Evolutionary conservation across 305 asterid genomes (phyloP).

Genomic region (Galium porrigens): DNA sequence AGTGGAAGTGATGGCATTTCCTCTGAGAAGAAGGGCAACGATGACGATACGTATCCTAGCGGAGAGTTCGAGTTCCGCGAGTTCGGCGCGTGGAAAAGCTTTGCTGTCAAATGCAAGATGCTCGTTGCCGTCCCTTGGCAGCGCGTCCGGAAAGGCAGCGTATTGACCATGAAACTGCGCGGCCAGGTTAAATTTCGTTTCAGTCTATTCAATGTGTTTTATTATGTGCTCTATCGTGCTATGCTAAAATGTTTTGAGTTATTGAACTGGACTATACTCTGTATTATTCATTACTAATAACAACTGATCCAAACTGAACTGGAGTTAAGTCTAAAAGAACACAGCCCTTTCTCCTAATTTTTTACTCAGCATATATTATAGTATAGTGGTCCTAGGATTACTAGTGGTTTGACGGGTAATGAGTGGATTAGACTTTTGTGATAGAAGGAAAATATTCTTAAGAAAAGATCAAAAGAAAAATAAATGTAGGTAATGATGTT

Average conservation of each 20-base stretch:
- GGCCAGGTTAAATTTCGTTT: constrained; percentile 46
- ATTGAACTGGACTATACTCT: not conserved
- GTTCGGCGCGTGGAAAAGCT: constrained; percentile 43
- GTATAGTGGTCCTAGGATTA: not conserved
- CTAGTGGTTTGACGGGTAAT: not conserved
- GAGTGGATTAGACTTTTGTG: not conserved
- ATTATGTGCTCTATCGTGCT: not conserved
- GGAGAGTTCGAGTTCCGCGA: constrained; percentile 67
- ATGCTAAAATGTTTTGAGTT: not conserved
- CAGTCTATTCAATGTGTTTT: not conserved
- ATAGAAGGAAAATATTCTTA: not conserved
- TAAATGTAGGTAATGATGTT: not conserved
- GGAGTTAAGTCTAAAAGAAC: not conserved
- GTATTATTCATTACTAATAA: not conserved
- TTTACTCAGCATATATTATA: not conserved
- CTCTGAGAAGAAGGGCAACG: not conserved
- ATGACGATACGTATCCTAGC: constrained; percentile 41
- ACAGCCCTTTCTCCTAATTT: not conserved
- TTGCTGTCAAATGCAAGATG: constrained; percentile 60
- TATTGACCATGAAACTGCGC: constrained; percentile 67
- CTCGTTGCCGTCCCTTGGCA: constrained; percentile 76
- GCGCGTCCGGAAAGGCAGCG: constrained; percentile 82
- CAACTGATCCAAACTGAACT: not conserved
- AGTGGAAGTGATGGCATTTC: not conserved
- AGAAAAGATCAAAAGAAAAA: too few species aligned